These are phyloP conservation scores for Apiospora phragmitis DNA, from an alignment of 2,329 filamentous ascomycete genomes.

Conservation along the genomic window DNA sequence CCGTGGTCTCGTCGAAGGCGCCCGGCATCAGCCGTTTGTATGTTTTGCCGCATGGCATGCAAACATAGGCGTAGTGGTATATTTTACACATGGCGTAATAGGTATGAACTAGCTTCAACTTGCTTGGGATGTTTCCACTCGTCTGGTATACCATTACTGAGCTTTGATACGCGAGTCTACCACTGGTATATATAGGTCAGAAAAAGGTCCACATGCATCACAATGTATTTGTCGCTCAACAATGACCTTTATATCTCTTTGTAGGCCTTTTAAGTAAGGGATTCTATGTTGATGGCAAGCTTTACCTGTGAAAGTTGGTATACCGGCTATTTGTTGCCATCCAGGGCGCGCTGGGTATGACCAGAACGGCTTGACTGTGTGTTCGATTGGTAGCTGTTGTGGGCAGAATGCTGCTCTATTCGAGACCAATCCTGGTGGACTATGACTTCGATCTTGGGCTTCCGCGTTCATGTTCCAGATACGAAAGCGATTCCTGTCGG, in stretches of 20 bases:
- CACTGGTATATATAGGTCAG: not conserved
- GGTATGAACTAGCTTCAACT: not conserved
- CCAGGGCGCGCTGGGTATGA: too few relatives aligned
- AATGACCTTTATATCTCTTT: not conserved
- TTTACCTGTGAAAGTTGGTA: not conserved
- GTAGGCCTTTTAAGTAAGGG: not conserved
- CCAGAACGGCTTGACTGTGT: too few relatives aligned
- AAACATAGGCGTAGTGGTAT: conserved; percentile 8
- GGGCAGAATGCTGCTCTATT: too few relatives aligned
- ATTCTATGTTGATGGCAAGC: not conserved
- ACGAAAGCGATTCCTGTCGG: too few relatives aligned
- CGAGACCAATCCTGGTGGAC: too few relatives aligned
- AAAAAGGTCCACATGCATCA: not conserved
- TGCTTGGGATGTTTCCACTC: not conserved
- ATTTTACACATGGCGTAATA: conserved; percentile 4
- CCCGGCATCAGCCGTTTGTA: conserved; percentile 7
- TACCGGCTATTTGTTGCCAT: not conserved
- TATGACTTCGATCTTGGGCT: too few relatives aligned
- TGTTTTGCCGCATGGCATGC: conserved; percentile 1
- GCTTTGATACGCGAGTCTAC: not conserved
- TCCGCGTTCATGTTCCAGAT: too few relatives aligned
- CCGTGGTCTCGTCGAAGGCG: not conserved
- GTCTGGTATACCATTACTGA: not conserved
- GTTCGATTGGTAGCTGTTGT: too few relatives aligned
- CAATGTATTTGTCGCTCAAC: not conserved